A percentile compares a stretch with the other conserved stretches of the same genome.
Conservation (phyloP, 495 filamentous ascomycete genomes). For the Daldinia concentrica region DNA sequence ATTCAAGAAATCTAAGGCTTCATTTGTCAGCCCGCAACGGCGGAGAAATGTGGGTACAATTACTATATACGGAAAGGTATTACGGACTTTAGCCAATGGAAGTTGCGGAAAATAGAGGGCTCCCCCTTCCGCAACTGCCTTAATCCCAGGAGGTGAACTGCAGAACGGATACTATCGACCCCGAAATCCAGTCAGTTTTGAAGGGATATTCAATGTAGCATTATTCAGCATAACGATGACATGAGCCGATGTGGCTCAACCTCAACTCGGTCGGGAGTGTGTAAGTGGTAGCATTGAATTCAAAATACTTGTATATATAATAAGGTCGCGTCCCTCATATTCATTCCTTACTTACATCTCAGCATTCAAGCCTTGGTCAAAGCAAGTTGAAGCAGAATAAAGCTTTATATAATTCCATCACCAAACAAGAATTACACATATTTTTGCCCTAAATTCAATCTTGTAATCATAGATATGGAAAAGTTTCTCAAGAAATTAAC, state of each 20-base stretch:
- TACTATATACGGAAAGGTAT: not conserved
- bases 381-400: not conserved
- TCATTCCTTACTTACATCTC: not conserved
- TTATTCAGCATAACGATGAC: not conserved
- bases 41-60: slow-evolving; percentile 31
- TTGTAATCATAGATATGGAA: not conserved
- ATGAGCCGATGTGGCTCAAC: not conserved
- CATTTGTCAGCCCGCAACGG: slow-evolving; percentile 32
- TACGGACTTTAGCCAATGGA: slow-evolving; percentile 19
- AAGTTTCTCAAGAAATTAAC: slow-evolving; percentile 18
- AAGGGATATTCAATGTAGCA: too few relatives aligned
- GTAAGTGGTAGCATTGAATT: not conserved
- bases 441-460: not conserved
- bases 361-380: not conserved
- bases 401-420: not conserved
- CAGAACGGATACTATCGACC: not conserved
- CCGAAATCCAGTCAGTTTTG: not conserved
- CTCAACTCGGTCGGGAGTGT: not conserved
- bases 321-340: not conserved
- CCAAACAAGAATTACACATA: not conserved
- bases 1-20: not conserved
- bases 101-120: slow-evolving; percentile 19
- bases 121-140: not conserved
- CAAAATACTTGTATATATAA: slow-evolving; percentile 1
- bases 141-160: not conserved